Conservation (phyloP, 305 asterid species). For the Solanum hybrid region DNA sequence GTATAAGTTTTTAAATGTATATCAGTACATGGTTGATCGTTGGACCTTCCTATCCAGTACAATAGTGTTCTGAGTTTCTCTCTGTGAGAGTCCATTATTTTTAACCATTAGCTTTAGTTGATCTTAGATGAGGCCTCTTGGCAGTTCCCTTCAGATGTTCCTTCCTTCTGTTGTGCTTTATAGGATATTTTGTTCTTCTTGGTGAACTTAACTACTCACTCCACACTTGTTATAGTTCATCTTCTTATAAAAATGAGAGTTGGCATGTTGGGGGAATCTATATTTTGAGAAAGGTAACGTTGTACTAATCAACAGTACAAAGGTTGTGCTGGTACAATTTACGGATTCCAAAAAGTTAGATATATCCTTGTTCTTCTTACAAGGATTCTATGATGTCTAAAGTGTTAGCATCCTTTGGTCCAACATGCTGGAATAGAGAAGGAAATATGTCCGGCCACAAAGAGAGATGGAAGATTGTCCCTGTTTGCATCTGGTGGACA, state of each 20-base stretch:
- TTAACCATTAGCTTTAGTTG: background rate
- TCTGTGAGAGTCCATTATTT: background rate
- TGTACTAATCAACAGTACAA: background rate
- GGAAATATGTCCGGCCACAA: background rate
- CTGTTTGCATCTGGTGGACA: background rate
- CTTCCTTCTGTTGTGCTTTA: background rate
- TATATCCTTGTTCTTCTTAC: background rate
- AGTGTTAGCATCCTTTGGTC: background rate
- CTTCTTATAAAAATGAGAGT: background rate
- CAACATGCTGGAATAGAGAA: background rate
- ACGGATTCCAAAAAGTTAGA: background rate
- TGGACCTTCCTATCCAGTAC: background rate
- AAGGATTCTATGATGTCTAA: background rate
- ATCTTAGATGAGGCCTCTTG: background rate
- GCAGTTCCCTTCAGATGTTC: background rate
- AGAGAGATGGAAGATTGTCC: background rate
- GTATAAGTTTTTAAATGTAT: background rate
- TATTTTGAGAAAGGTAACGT: background rate
- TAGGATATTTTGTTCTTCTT: background rate
- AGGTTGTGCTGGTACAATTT: background rate
- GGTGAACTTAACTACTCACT: background rate
- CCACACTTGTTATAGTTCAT: background rate
- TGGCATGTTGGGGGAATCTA: background rate
- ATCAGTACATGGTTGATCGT: background rate
- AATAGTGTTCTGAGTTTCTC: background rate